These are phyloP conservation scores for Fusarium abutilonis DNA, from an alignment of 2,329 filamentous ascomycete genomes.

Conservation along the genomic window DNA sequence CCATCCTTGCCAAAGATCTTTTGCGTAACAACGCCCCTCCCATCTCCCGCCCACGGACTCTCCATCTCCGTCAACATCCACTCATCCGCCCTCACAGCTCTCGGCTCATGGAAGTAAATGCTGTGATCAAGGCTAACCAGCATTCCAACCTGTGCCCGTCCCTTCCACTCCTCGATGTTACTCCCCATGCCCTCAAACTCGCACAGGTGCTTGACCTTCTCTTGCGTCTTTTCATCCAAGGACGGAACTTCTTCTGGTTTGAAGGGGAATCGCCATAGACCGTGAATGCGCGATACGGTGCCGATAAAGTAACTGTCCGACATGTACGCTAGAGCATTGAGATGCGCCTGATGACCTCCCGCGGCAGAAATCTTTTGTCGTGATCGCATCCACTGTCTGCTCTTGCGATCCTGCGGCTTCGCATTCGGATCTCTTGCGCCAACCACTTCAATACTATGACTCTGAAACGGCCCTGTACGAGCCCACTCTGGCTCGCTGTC, in stretches of 20 bases:
- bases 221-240: constrained; percentile 55
- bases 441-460: constrained; percentile 55
- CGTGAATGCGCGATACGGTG: constrained; percentile 83
- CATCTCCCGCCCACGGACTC: constrained; percentile 82
- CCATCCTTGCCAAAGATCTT: constrained; percentile 77
- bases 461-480: constrained; percentile 61
- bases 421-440: constrained; percentile 52
- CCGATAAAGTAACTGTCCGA: constrained; percentile 94
- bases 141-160: constrained; percentile 76
- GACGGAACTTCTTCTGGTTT: constrained; percentile 63
- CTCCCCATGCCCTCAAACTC: constrained; percentile 55
- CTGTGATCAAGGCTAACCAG: constrained; percentile 83
- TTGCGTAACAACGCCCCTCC: constrained; percentile 79
- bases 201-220: constrained; percentile 52
- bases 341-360: constrained; percentile 81
- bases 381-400: constrained; percentile 79
- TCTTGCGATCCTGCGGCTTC: constrained; percentile 72
- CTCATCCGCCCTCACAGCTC: constrained; percentile 68
- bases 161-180: constrained; percentile 58
- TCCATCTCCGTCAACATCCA: constrained; percentile 86
- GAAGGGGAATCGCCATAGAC: constrained; percentile 77
- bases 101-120: constrained; percentile 73
- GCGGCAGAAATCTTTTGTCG: constrained; percentile 76
- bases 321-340: constrained; percentile 91
- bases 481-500: constrained; percentile 61